A percentile compares a stretch with the other conserved stretches of the same genome.
These are phyloP conservation scores for Paramecium octaurelia DNA, from an alignment of 73 alveolate genomes.

Conservation along the genomic window DNA sequence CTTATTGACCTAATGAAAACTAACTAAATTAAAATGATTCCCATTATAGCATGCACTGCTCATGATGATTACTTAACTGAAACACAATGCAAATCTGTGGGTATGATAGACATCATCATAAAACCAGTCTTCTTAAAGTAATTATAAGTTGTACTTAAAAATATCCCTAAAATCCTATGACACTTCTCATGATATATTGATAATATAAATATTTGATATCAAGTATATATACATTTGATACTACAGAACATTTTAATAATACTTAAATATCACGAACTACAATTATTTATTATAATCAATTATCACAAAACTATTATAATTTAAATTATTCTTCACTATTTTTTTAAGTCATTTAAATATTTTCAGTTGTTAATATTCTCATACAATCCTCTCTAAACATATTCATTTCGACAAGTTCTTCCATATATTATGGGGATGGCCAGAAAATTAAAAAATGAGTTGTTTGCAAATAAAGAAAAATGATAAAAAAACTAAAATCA, in stretches of 20 bases:
- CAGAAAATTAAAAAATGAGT: too few relatives aligned
- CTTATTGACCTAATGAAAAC: constrained; percentile 2
- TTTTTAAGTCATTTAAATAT: too few relatives aligned
- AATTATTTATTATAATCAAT: too few relatives aligned
- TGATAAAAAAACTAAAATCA: background rate
- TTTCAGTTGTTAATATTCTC: too few relatives aligned
- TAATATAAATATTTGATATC: background rate
- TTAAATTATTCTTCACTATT: too few relatives aligned
- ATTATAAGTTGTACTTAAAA: background rate
- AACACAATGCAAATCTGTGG: background rate
- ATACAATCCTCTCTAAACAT: too few relatives aligned
- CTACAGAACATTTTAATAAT: too few relatives aligned
- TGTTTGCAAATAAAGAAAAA: background rate
- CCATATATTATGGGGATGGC: too few relatives aligned
- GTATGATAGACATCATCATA: background rate
- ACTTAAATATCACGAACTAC: too few relatives aligned
- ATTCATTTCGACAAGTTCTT: too few relatives aligned
- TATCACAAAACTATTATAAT: too few relatives aligned
- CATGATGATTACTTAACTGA: constrained; percentile 25
- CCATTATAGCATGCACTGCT: constrained; percentile 41
- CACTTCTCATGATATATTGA: background rate
- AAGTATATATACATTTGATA: too few relatives aligned
- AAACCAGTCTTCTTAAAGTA: background rate
- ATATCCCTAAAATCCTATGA: background rate
- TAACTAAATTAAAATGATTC: background rate